Percentiles rank a stretch among this genome's conserved stretches.
Conservation (phyloP, 192 early-diverging fungal species). For the Podila epicladia region DNA sequence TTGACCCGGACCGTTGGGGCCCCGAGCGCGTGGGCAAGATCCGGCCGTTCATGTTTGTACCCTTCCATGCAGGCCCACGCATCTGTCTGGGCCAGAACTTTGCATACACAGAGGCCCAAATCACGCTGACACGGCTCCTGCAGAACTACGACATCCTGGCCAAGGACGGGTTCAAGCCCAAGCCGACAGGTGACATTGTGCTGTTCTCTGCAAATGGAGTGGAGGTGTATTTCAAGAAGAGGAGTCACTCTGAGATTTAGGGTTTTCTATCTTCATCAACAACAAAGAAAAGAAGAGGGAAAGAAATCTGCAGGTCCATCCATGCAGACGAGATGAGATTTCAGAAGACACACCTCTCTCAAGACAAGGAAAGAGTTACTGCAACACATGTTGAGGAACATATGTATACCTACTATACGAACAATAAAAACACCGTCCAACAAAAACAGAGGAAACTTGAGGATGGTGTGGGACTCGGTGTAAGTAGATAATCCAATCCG, state of each 20-base stretch:
- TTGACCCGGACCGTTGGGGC: slow-evolving; percentile 66
- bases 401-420: too few relatives aligned
- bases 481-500: too few relatives aligned
- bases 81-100: slow-evolving; percentile 65
- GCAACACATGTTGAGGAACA: too few relatives aligned
- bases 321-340: too few relatives aligned
- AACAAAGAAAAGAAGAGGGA: too few relatives aligned
- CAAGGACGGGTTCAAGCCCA: slow-evolving; percentile 18
- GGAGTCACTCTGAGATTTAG: slow-evolving; percentile 11
- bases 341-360: too few relatives aligned
- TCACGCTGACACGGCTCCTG: slow-evolving; percentile 41
- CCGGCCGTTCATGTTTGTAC: slow-evolving; percentile 56
- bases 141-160: slow-evolving; percentile 35
- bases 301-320: too few relatives aligned
- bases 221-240: slow-evolving; percentile 19
- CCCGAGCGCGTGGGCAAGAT: slow-evolving; percentile 37
- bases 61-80: slow-evolving; percentile 61
- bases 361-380: too few relatives aligned
- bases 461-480: too few relatives aligned
- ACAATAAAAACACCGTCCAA: too few relatives aligned
- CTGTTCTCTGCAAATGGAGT: slow-evolving; percentile 48
- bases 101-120: slow-evolving; percentile 49
- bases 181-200: slow-evolving; percentile 33
- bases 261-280: slow-evolving; percentile 5
- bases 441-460: too few relatives aligned